Evolutionary conservation across 2,329 filamentous ascomycete species (phyloP).

Genomic region (Xylaria sp.): DNA sequence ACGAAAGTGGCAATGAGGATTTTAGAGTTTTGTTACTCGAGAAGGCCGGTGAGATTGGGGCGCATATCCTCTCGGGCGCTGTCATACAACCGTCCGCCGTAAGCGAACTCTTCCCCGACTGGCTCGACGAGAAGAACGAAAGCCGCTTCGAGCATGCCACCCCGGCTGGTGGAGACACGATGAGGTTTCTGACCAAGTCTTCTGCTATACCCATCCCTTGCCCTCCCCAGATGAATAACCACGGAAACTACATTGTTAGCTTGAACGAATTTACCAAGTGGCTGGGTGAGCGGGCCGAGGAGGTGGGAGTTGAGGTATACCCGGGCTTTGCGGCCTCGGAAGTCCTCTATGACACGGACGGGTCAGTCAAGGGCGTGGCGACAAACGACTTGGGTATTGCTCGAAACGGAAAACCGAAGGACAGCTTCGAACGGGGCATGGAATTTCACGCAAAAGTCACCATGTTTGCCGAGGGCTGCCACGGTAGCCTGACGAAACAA

Average conservation of each 20-base stretch:
- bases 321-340: conserved; percentile 96
- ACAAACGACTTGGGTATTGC: conserved; percentile 93
- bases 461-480: conserved; percentile 92
- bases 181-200: conserved; percentile 92
- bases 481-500: conserved; percentile 94
- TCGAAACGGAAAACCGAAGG: conserved; percentile 84
- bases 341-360: conserved; percentile 86
- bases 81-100: conserved; percentile 91
- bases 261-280: conserved; percentile 95
- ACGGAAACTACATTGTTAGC: conserved; percentile 97
- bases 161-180: conserved; percentile 82
- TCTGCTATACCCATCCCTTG: conserved; percentile 82
- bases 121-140: conserved; percentile 89
- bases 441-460: conserved; percentile 95
- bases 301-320: conserved; percentile 94
- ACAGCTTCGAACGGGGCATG: conserved; percentile 95
- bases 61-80: conserved; percentile 94
- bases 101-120: conserved; percentile 91
- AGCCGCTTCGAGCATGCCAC: conserved; percentile 89
- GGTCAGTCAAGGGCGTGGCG: conserved; percentile 90
- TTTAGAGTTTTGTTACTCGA: conserved; percentile 93
- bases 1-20: conserved; percentile 93
- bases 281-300: conserved; percentile 96
- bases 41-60: conserved; percentile 94
- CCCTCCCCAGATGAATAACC: conserved; percentile 97